phyloP scores from a whole-genome alignment of 345 rosid species.

The Passiflora organensis region DNA sequence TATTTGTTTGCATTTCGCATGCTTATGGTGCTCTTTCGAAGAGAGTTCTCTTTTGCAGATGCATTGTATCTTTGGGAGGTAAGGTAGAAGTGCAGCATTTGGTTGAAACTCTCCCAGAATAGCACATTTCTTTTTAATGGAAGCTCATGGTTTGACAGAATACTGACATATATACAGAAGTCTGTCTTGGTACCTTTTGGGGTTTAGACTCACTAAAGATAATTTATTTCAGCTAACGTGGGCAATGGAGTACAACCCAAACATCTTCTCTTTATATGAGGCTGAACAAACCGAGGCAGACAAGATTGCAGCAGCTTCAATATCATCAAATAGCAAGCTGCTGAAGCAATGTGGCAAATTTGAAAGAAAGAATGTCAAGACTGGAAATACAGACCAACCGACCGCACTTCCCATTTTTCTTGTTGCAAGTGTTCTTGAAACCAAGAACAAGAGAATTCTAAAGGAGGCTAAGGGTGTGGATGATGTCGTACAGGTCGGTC shows the following conservation, averaged over 20 bases:
- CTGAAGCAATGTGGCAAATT: constrained; percentile 82
- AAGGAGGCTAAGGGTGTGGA: constrained; percentile 87
- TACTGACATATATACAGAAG: constrained; percentile 7
- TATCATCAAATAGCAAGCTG: constrained; percentile 37
- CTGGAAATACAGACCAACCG: constrained; percentile 41
- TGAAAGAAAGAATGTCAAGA: constrained; percentile 54
- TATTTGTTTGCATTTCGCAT: constrained; percentile 90
- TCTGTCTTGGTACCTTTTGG: constrained; percentile 1
- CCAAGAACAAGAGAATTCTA: constrained; percentile 71
- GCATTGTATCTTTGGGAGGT: constrained; percentile 97
- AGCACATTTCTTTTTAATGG: not conserved
- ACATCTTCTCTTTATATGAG: constrained; percentile 59
- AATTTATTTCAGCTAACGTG: constrained; percentile 76
- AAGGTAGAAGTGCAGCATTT: constrained; percentile 18
- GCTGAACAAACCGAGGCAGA: constrained; percentile 17
- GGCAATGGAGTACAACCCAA: constrained; percentile 98
- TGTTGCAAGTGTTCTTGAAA: constrained; percentile 84
- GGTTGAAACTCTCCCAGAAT: not conserved
- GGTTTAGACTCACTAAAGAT: constrained; percentile 17
- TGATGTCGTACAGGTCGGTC: constrained; percentile 71
- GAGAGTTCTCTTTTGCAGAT: constrained; percentile 88
- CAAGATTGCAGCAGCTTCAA: constrained; percentile 16
- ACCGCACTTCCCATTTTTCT: constrained; percentile 71
- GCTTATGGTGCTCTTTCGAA: constrained; percentile 94
- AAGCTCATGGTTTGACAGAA: constrained; percentile 1